Evolutionary conservation across 1,284 basidiomycete species (phyloP), one percentile per base, ranked within the genome.

Genomic region (Xerocomus nothofagi): DNA sequence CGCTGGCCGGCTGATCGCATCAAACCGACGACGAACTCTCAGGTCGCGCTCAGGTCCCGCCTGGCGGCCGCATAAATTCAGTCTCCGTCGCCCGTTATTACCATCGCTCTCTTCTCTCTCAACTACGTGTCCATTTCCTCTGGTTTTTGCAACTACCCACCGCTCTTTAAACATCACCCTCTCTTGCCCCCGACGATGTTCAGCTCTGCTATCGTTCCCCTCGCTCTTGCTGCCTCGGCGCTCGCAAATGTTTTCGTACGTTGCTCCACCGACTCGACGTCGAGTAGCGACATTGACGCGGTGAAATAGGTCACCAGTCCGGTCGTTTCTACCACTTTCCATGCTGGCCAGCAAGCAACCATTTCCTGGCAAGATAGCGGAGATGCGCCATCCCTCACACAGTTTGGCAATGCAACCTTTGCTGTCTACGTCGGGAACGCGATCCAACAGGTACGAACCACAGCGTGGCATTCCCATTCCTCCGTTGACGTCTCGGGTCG

Each of bases 301-400:
- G 26, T 33, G 33, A 23, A 53, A 12, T 55, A 91, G 86, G 66
- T 82, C 31, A 91, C 85, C 11, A 55, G 65, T 6, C 88, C 89
- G 8, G 74, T 81, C 23, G 72, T 74, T 8, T 50, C 73, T 0
- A 78, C 81, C 12, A 70, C 61, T 10, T 83, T 78, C 62, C 64
- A 72, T n/a, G 87, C 76, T 51, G 89, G 88, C 27, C 72, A 84
- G 61, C 57, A 65, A 2, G 73, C 80, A 39, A 81, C 73, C 24
- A 68, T 94, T 54, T 68, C 61, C 40, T 94, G 92, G 92, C 68
- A 79, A 54, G 89, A 93, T 53, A 75, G 82, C 56, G 78, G 79
- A 47, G 53, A 54, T 0, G 29, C 74, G 0, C 86, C 90, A 6
- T 60, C 72, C 23, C 77, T 92, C 32, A 57, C 68, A 18, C 59